Evolutionary conservation across 306 rosid genomes (phyloP).

Genomic region (Medicago lupulina): DNA sequence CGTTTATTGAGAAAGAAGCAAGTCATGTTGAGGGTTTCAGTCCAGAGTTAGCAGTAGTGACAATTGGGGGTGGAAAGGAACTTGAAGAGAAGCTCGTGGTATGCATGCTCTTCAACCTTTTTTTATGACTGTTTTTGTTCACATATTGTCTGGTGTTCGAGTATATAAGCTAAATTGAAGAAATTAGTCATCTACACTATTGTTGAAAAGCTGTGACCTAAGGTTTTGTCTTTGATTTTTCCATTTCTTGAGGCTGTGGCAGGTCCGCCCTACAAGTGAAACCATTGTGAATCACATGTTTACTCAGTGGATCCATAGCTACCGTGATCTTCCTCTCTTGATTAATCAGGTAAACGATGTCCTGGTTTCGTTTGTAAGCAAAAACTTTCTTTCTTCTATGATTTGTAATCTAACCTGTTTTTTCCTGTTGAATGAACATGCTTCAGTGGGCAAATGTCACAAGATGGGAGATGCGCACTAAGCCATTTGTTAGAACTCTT

Average conservation of each 20-base stretch:
- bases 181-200: slow-evolving; percentile 25
- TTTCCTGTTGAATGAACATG: slow-evolving; percentile 38
- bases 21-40: slow-evolving; percentile 98
- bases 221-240: slow-evolving; percentile 83
- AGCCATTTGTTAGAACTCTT: slow-evolving; percentile 94
- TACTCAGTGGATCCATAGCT: slow-evolving; percentile 97
- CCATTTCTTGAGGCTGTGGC: slow-evolving; percentile 88
- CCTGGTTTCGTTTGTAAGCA: slow-evolving; percentile 16
- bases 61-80: slow-evolving; percentile 97
- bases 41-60: slow-evolving; percentile 91
- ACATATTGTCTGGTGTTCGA: background rate
- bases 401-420: background rate
- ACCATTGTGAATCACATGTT: slow-evolving; percentile 98
- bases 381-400: slow-evolving; percentile 10
- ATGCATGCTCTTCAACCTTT: slow-evolving; percentile 35
- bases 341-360: slow-evolving; percentile 73
- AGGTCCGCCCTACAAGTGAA: slow-evolving; percentile 95
- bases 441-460: slow-evolving; percentile 95
- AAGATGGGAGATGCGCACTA: slow-evolving; percentile 99
- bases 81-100: slow-evolving; percentile 99
- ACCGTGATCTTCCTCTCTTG: slow-evolving; percentile 95
- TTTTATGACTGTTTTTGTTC: background rate
- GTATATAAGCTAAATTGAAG: slow-evolving; percentile 27
- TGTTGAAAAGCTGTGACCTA: slow-evolving; percentile 56
- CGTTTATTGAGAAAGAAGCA: slow-evolving; percentile 89